Base-by-base conservation (phyloP, 768 basidiomycete species). In the Mycena filopes region DNA sequence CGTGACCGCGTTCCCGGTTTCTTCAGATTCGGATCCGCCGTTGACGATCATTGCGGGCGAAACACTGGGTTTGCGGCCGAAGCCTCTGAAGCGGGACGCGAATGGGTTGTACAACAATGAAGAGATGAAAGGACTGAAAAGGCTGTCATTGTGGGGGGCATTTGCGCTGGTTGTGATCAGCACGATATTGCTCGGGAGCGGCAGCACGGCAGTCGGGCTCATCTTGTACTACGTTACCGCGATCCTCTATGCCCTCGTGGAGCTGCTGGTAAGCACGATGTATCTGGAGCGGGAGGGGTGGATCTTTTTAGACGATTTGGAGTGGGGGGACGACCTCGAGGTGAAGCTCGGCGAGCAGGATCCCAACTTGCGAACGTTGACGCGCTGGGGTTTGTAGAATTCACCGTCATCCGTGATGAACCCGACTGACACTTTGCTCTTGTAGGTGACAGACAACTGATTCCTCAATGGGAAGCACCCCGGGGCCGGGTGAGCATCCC, bases 361-460 rank as follows among this genome's bases (percentile, higher is more conserved):
- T 47, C 36, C 31, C n/a, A 29, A 55, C 13, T 42, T 72, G n/a
- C 36, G 43, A 2, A 25, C 21, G 0, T 26, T 72, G n/a, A 54
- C 29, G 7, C 28, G 49, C n/a, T 71, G 71, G 71, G 69, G 71
- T 51, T n/a, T 4, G 42, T 53, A n/a, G n/a, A n/a, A n/a, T 20
- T 12, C 23, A 45, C 3, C 5, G 15, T 45, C 9, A 45, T 45
- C 8, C 5, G 12, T 23, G 23, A 9, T 56, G 4, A n/a, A 31
- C 2, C 7, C 9, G 29, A 29, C 29, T 31, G 26, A 45, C 12
- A 12, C 21, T 6, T 56, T 4, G 2, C n/a, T 26, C 16, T 1
- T n/a, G 9, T 23, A 58, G 57, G 57, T 11, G 31, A 58, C 20
- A 25, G 33, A 13, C 57, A 58, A 25, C 46, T 58, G 4, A 20